Evolutionary conservation across 768 basidiomycete species (phyloP).

Genomic region (Xerocomus spinulosus): DNA sequence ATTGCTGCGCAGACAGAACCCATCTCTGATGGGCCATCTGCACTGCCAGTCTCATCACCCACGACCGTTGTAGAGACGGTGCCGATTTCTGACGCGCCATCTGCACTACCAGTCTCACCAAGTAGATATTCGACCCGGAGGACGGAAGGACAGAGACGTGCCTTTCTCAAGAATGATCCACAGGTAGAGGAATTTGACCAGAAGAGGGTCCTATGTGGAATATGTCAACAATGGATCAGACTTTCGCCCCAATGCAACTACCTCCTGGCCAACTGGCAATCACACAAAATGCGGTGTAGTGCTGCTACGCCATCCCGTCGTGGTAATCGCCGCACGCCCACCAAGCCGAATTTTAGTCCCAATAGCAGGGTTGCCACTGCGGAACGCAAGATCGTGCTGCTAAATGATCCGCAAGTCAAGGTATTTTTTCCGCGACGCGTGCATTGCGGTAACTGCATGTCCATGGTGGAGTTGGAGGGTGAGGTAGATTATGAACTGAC

Average conservation of each 20-base stretch:
- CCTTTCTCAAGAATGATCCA: constrained; percentile 50
- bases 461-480: constrained; percentile 41
- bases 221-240: constrained; percentile 61
- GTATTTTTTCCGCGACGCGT: constrained; percentile 42
- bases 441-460: constrained; percentile 49
- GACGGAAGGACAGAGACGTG: constrained; percentile 43
- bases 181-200: constrained; percentile 46
- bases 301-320: constrained; percentile 33
- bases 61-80: neutral
- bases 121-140: constrained; percentile 19
- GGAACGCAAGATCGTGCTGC: constrained; percentile 55
- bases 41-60: neutral
- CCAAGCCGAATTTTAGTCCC: constrained; percentile 37
- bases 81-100: neutral
- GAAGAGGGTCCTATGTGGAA: constrained; percentile 51
- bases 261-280: constrained; percentile 47
- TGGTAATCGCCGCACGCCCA: constrained; percentile 18
- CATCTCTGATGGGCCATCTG: neutral
- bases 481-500: constrained; percentile 56
- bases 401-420: constrained; percentile 62
- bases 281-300: constrained; percentile 47
- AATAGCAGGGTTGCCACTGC: constrained; percentile 57
- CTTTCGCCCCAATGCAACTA: constrained; percentile 42
- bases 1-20: neutral
- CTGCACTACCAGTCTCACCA: constrained; percentile 3